Evolutionary conservation across 148 eudicot genomes (phyloP).

Genomic region (Dianthus caryophyllus): DNA sequence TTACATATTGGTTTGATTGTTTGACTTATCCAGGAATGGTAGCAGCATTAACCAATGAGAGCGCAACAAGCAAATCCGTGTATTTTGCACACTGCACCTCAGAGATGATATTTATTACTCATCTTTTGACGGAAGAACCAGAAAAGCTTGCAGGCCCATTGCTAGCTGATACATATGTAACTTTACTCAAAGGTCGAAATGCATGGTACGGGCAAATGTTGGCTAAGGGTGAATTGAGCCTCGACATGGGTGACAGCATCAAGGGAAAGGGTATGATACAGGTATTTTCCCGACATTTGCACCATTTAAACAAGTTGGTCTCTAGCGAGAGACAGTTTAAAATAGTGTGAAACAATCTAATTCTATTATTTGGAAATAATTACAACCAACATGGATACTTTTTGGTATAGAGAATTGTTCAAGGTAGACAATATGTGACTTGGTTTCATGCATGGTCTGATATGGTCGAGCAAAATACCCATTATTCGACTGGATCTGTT

Average conservation of each 20-base stretch:
- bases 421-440: no score
- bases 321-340: no score
- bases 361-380: no score
- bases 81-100: constrained; percentile 98
- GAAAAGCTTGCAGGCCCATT: constrained; percentile 95
- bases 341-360: background rate
- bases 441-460: no score
- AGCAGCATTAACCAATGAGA: constrained; percentile 90
- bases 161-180: constrained; percentile 91
- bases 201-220: constrained; percentile 99
- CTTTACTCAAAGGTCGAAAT: constrained; percentile 86
- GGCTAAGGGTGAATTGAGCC: constrained; percentile 85
- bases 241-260: constrained; percentile 95
- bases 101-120: constrained; percentile 95
- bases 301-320: no score
- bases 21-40: constrained; percentile 65
- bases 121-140: constrained; percentile 84
- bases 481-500: no score
- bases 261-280: constrained; percentile 96
- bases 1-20: background rate
- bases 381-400: no score
- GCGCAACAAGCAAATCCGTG: constrained; percentile 94
- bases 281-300: no score
- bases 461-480: no score
- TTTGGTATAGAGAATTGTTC: no score